Evolutionary conservation across 768 basidiomycete species (phyloP).

Genomic region (Dioszegia hungarica): DNA sequence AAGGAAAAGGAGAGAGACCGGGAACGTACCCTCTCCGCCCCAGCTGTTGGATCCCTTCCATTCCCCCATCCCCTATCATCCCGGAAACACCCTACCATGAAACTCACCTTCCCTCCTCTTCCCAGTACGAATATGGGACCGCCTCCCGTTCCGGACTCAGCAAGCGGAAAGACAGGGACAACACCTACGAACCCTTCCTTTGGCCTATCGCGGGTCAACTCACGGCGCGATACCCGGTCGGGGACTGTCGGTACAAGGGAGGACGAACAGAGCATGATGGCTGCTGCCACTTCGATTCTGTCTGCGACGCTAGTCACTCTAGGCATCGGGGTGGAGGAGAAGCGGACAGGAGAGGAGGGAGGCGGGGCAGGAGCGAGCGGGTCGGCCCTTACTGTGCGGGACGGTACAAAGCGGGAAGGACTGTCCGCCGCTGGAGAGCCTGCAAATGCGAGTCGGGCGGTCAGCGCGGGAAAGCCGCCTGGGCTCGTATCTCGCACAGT

Average conservation of each 20-base stretch:
- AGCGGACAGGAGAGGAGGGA: background rate
- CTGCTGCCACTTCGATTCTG: background rate
- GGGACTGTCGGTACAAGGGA: background rate
- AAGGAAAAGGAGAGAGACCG: slow-evolving; percentile 7
- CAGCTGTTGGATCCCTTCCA: slow-evolving; percentile 11
- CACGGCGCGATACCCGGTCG: background rate
- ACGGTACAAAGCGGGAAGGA: too few relatives aligned
- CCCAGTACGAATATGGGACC: background rate
- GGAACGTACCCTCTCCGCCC: background rate
- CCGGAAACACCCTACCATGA: slow-evolving; percentile 38
- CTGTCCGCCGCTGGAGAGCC: too few relatives aligned
- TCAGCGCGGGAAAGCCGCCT: too few relatives aligned
- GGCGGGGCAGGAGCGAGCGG: background rate
- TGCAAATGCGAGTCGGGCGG: too few relatives aligned
- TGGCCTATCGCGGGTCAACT: slow-evolving; percentile 4
- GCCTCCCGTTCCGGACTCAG: background rate
- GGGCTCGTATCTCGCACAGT: too few relatives aligned
- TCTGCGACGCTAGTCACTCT: background rate
- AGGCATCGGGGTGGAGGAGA: background rate
- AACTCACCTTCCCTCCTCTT: slow-evolving; percentile 24
- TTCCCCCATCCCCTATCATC: slow-evolving; percentile 31
- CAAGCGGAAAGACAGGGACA: too few relatives aligned
- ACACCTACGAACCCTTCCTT: too few relatives aligned
- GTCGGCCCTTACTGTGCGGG: background rate
- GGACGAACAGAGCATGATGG: slow-evolving; percentile 7